These are phyloP conservation scores for Medicago lupulina DNA, from an alignment of 306 rosid genomes.

Conservation along the genomic window DNA sequence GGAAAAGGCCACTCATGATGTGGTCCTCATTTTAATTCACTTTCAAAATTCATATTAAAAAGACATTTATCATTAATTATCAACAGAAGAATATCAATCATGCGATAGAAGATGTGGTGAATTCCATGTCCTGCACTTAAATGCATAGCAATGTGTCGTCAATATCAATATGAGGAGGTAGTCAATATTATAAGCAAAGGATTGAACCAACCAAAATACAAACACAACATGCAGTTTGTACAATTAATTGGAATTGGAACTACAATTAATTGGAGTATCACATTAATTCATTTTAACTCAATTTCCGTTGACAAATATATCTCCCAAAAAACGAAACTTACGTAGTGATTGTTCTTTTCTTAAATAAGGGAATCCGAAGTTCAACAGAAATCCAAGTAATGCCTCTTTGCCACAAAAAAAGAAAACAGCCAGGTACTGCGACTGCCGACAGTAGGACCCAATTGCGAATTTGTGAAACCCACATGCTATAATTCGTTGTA, in stretches of 20 bases:
- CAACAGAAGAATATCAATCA: neutral
- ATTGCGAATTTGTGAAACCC: neutral
- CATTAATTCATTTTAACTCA: slow-evolving; percentile 21
- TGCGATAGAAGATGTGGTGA: slow-evolving; percentile 51
- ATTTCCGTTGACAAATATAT: slow-evolving; percentile 5
- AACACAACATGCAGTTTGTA: neutral
- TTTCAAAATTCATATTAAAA: no score
- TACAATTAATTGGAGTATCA: slow-evolving; percentile 3
- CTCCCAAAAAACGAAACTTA: slow-evolving; percentile 41
- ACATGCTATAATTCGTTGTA: slow-evolving; percentile 18
- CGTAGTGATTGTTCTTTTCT: slow-evolving; percentile 15
- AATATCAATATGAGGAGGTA: neutral
- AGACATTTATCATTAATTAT: no score
- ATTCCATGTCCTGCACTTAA: slow-evolving; percentile 46
- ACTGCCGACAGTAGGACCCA: slow-evolving; percentile 43
- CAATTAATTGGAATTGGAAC: slow-evolving; percentile 4
- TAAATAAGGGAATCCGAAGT: slow-evolving; percentile 46
- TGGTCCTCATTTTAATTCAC: no score
- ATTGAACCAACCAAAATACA: slow-evolving; percentile 36
- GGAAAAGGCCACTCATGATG: no score
- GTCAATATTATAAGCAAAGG: neutral
- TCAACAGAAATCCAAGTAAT: neutral
- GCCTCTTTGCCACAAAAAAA: slow-evolving; percentile 17
- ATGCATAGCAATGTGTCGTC: neutral
- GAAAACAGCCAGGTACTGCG: neutral